A percentile compares a stretch with the other conserved stretches of the same genome.
Conservation (phyloP, 2,329 filamentous ascomycete species). For the Talaromyces sp. region DNA sequence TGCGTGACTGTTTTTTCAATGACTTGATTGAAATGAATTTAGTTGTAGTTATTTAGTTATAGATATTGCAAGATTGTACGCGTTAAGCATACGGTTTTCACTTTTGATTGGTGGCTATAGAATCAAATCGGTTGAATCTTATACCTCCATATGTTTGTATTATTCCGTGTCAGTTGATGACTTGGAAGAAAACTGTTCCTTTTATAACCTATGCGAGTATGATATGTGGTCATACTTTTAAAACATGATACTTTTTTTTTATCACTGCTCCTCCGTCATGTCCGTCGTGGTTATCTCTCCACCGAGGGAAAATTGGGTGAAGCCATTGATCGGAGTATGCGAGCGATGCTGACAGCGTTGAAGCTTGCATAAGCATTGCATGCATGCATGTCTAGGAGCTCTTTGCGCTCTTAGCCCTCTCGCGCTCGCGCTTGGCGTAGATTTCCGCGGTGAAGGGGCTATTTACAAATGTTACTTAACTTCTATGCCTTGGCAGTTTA, state of each 20-base stretch:
- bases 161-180: neutral
- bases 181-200: neutral
- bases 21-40: neutral
- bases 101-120: neutral
- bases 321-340: neutral
- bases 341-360: neutral
- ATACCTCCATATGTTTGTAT: neutral
- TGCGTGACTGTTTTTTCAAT: neutral
- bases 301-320: neutral
- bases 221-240: neutral
- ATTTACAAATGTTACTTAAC: neutral
- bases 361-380: neutral
- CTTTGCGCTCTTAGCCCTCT: conserved; percentile 36
- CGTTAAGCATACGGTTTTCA: neutral
- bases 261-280: neutral
- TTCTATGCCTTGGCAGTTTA: neutral
- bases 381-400: conserved; percentile 22
- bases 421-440: conserved; percentile 66
- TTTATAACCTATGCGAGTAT: neutral
- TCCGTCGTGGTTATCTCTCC: neutral
- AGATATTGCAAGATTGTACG: neutral
- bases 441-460: conserved; percentile 86
- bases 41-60: neutral
- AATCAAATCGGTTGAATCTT: neutral
- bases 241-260: neutral